Evolutionary conservation across 164 flowering plant genomes (phyloP).

Genomic region (Tetracentron sinense): DNA sequence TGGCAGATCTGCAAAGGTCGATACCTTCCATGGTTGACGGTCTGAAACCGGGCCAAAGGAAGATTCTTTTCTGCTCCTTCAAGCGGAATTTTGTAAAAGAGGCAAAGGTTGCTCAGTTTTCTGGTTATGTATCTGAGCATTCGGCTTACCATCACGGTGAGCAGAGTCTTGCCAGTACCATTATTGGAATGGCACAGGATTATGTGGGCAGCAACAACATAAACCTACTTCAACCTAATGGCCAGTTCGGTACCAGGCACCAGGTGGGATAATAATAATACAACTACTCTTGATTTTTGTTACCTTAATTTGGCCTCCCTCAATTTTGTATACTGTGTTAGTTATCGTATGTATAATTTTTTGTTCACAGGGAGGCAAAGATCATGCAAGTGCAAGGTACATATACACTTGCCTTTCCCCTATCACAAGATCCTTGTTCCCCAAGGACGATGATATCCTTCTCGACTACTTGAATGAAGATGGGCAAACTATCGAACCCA

Average conservation of each 20-base stretch:
- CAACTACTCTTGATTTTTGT: too few relatives aligned
- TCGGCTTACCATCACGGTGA: slow-evolving; percentile 99
- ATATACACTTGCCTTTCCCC: slow-evolving; percentile 63
- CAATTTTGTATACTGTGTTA: too few relatives aligned
- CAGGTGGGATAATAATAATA: slow-evolving; percentile 33
- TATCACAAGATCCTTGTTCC: slow-evolving; percentile 72
- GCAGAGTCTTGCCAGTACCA: slow-evolving; percentile 78
- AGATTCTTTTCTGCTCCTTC: slow-evolving; percentile 85
- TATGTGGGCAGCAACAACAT: slow-evolving; percentile 93
- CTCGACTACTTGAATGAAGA: slow-evolving; percentile 85
- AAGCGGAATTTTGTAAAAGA: slow-evolving; percentile 74
- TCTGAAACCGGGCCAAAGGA: slow-evolving; percentile 96
- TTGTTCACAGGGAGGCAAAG: slow-evolving; percentile 87
- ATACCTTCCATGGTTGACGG: slow-evolving; percentile 98
- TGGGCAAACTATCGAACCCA: slow-evolving; percentile 83
- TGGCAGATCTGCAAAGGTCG: slow-evolving; percentile 90
- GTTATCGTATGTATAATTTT: background rate
- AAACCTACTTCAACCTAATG: slow-evolving; percentile 70
- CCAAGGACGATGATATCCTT: slow-evolving; percentile 79
- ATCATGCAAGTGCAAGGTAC: slow-evolving; percentile 93
- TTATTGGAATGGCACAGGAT: slow-evolving; percentile 92
- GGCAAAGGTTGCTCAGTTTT: slow-evolving; percentile 78
- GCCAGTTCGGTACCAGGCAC: slow-evolving; percentile 86
- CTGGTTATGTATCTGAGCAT: slow-evolving; percentile 86
- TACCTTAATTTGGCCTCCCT: too few relatives aligned